Conservation (phyloP, 2,329 filamentous ascomycete species). For the Triangularia verruculosa region DNA sequence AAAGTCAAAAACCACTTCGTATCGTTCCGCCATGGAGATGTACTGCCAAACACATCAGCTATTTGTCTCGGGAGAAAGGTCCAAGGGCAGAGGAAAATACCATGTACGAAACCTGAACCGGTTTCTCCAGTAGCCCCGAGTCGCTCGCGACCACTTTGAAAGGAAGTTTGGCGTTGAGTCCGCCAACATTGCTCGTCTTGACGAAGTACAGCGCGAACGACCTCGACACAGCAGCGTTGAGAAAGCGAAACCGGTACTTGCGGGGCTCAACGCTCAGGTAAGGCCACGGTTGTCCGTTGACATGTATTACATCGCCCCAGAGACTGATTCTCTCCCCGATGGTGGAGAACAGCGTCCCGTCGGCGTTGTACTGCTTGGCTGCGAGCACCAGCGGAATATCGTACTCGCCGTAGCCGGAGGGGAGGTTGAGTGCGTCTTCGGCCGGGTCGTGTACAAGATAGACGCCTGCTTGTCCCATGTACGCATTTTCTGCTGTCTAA, state of each 20-base stretch:
- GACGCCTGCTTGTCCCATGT: slow-evolving; percentile 54
- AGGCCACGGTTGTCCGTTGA: slow-evolving; percentile 58
- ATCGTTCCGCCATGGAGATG: slow-evolving; percentile 55
- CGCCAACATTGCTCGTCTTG: slow-evolving; percentile 30
- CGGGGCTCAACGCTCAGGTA: slow-evolving; percentile 50
- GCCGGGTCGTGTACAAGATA: slow-evolving; percentile 52
- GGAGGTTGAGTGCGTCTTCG: slow-evolving; percentile 46
- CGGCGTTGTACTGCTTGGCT: slow-evolving; percentile 50
- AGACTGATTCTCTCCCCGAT: slow-evolving; percentile 44
- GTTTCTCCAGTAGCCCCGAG: slow-evolving; percentile 46
- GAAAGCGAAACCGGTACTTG: slow-evolving; percentile 57
- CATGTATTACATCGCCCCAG: slow-evolving; percentile 57
- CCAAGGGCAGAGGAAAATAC: background rate
- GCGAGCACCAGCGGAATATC: slow-evolving; percentile 51
- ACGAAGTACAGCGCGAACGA: slow-evolving; percentile 49
- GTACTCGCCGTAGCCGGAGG: slow-evolving; percentile 49
- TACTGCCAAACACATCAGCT: background rate
- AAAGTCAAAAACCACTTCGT: slow-evolving; percentile 58
- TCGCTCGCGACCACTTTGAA: slow-evolving; percentile 56
- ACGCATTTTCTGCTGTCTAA: slow-evolving; percentile 52
- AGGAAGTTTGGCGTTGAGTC: slow-evolving; percentile 33
- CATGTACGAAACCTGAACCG: slow-evolving; percentile 37
- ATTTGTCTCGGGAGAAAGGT: background rate
- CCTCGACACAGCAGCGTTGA: slow-evolving; percentile 48
- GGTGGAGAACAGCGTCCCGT: slow-evolving; percentile 48